phyloP scores from a whole-genome alignment of 768 basidiomycete species.

The Holtermannia corniformis region DNA sequence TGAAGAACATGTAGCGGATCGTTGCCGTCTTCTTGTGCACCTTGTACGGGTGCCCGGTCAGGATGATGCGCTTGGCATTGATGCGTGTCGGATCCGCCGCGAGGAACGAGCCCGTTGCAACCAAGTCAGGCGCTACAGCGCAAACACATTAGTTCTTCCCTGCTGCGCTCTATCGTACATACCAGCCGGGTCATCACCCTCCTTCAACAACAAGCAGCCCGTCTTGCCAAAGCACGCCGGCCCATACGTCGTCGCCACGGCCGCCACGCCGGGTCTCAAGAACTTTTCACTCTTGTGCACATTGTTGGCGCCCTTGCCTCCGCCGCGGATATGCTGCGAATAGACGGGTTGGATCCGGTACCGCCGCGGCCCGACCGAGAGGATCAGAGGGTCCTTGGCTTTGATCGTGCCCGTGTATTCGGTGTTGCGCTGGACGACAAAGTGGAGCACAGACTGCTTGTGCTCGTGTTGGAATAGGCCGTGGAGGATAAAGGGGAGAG shows the following conservation, averaged over 20 bases:
- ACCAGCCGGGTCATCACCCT: constrained; percentile 41
- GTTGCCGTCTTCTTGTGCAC: constrained; percentile 96
- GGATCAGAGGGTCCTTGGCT: constrained; percentile 86
- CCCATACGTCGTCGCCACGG: constrained; percentile 78
- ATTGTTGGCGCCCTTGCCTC: constrained; percentile 85
- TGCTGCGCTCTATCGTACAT: constrained; percentile 49
- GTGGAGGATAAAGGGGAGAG: constrained; percentile 57
- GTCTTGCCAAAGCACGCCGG: constrained; percentile 79
- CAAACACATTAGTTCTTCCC: constrained; percentile 6
- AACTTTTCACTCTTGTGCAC: constrained; percentile 94
- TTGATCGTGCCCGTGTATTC: constrained; percentile 80
- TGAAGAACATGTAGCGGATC: constrained; percentile 98
- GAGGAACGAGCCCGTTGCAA: constrained; percentile 80
- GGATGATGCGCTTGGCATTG: constrained; percentile 82
- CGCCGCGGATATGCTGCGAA: constrained; percentile 79
- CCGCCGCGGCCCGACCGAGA: constrained; percentile 82
- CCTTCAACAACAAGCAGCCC: constrained; percentile 66
- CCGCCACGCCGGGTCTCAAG: constrained; percentile 61
- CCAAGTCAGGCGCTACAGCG: constrained; percentile 49
- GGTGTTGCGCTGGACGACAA: constrained; percentile 86
- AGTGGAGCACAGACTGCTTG: constrained; percentile 85
- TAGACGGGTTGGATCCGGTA: constrained; percentile 77
- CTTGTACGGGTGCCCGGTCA: constrained; percentile 94
- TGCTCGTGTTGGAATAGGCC: constrained; percentile 89
- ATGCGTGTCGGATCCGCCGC: constrained; percentile 84